These are phyloP conservation scores for Pythium insidiosum DNA, from an alignment of 352 stramenopile species.

Conservation along the genomic window DNA sequence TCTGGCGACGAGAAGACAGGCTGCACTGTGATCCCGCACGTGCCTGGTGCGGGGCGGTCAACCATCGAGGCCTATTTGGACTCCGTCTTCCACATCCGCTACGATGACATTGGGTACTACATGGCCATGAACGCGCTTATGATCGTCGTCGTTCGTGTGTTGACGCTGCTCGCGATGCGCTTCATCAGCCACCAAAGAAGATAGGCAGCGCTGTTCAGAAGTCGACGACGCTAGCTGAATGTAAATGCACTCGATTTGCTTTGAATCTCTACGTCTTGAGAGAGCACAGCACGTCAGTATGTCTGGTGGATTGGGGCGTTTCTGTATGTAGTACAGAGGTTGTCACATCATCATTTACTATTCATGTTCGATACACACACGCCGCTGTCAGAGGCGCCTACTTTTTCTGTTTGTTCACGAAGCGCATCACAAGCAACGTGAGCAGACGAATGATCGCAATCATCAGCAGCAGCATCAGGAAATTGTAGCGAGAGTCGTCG, in stretches of 20 bases:
- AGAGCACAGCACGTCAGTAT: too few relatives aligned
- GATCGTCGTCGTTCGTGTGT: conserved; percentile 5
- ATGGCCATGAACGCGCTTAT: conserved; percentile 30
- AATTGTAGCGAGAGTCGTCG: conserved; percentile 34
- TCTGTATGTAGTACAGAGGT: too few relatives aligned
- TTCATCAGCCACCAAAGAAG: conserved; percentile 18
- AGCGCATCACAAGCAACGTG: conserved; percentile 10
- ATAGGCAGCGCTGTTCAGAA: too few relatives aligned
- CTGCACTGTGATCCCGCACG: conserved; percentile 5
- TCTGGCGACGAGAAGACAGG: not conserved
- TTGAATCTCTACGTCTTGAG: too few relatives aligned
- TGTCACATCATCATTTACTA: too few relatives aligned
- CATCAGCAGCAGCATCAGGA: conserved; percentile 30
- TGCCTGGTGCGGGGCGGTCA: conserved; percentile 1
- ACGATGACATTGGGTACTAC: conserved; percentile 37
- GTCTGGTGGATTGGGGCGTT: too few relatives aligned
- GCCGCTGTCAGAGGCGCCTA: too few relatives aligned
- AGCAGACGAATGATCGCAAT: conserved; percentile 6
- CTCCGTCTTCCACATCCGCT: conserved; percentile 35
- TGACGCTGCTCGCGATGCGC: conserved; percentile 10
- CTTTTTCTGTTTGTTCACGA: conserved; percentile 15
- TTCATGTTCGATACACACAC: not conserved
- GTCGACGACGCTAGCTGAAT: too few relatives aligned
- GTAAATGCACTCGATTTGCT: too few relatives aligned
- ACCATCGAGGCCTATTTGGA: conserved; percentile 11